phyloP scores from a whole-genome alignment of 2,329 filamentous ascomycete genomes.

The Talaromyces atroroseus region DNA sequence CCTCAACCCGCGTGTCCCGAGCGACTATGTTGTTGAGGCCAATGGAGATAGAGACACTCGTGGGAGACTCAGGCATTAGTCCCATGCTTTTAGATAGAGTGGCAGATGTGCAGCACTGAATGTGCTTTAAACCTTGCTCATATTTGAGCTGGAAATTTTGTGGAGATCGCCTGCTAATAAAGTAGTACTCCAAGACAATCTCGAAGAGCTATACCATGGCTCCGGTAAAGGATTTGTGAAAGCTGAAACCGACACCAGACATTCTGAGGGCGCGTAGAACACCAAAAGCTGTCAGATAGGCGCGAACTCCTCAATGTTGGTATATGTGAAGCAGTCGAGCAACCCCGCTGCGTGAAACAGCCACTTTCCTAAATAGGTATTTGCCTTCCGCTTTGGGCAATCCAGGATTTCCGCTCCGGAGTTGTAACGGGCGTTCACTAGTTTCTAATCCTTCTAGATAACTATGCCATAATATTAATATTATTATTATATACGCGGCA shows the following conservation, averaged over 20 bases:
- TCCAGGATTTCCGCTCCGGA: not conserved
- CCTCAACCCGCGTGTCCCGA: slow-evolving; percentile 19
- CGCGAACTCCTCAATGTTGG: not conserved
- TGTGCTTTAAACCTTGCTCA: not conserved
- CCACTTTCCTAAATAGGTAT: not conserved
- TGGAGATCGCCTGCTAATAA: not conserved
- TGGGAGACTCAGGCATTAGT: slow-evolving; percentile 3
- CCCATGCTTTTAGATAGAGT: not conserved
- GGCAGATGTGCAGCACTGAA: not conserved
- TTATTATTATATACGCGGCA: not conserved
- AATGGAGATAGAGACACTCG: slow-evolving; percentile 14
- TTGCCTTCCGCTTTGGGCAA: not conserved
- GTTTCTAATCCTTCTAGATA: too few species aligned
- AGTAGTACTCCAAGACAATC: not conserved
- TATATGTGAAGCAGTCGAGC: not conserved
- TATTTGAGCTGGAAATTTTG: not conserved
- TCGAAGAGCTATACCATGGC: not conserved
- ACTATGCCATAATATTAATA: too few species aligned
- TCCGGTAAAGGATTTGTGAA: not conserved
- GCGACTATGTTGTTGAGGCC: slow-evolving; percentile 22
- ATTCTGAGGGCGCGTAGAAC: not conserved
- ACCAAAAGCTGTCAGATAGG: not conserved
- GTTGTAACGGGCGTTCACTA: not conserved
- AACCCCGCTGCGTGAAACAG: not conserved
- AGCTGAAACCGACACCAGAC: not conserved